Conservation (phyloP, 306 rosid genomes). For the Abrus precatorius region DNA sequence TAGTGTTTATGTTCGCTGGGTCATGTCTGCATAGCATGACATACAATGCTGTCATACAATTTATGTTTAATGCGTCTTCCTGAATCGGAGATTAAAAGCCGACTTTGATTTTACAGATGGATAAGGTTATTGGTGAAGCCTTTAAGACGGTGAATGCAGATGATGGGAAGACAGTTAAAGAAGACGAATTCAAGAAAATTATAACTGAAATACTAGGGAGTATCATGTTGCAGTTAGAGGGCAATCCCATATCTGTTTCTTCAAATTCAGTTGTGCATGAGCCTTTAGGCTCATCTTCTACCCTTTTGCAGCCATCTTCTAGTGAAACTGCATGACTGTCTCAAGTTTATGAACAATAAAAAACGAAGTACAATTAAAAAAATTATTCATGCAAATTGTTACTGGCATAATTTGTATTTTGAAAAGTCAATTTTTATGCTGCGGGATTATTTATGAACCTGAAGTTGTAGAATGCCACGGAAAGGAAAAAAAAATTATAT, state of each 20-base stretch:
- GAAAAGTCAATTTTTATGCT: slow-evolving; percentile 19
- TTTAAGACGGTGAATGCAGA: slow-evolving; percentile 68
- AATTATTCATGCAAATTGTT: slow-evolving; percentile 42
- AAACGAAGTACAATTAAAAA: slow-evolving; percentile 34
- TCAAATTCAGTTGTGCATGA: slow-evolving; percentile 92
- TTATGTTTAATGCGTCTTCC: slow-evolving; percentile 1
- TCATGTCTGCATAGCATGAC: slow-evolving; percentile 6
- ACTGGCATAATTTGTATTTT: slow-evolving; percentile 46
- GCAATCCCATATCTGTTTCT: slow-evolving; percentile 72
- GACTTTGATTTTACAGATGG: slow-evolving; percentile 69
- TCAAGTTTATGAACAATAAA: slow-evolving; percentile 34
- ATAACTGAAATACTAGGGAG: slow-evolving; percentile 70
- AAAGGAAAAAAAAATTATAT: neutral
- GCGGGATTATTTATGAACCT: slow-evolving; percentile 16
- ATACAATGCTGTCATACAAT: slow-evolving; percentile 4
- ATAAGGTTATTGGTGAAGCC: slow-evolving; percentile 64
- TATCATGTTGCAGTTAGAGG: slow-evolving; percentile 85
- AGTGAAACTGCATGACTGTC: slow-evolving; percentile 46
- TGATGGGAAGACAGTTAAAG: slow-evolving; percentile 67
- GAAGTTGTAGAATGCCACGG: slow-evolving; percentile 35
- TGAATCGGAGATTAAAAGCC: slow-evolving; percentile 1
- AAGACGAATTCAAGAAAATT: slow-evolving; percentile 90
- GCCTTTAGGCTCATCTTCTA: slow-evolving; percentile 76
- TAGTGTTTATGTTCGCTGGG: neutral
- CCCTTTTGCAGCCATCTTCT: slow-evolving; percentile 72